Conservation (phyloP, 2,329 filamentous ascomycete species). For the Onygenales sp. region DNA sequence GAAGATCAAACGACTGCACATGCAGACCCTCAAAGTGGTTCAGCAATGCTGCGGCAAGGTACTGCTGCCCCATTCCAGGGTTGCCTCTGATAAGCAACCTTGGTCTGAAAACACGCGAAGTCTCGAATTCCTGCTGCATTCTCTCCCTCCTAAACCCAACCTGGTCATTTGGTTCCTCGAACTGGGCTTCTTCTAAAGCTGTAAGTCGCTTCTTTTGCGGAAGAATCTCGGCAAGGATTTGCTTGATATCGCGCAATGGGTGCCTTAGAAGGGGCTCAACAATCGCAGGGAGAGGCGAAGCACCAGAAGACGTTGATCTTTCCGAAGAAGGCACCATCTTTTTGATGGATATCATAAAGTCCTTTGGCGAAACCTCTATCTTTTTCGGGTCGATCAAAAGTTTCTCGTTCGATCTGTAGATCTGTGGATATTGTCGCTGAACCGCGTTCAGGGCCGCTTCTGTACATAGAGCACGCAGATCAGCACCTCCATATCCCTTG, state of each 20-base stretch:
- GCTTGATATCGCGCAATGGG: constrained; percentile 61
- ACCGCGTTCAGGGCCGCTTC: constrained; percentile 94
- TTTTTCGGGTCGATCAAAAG: constrained; percentile 75
- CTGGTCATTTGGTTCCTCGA: constrained; percentile 71
- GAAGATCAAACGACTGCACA: constrained; percentile 87
- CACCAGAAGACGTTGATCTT: constrained; percentile 74
- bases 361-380: constrained; percentile 80
- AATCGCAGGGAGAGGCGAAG: constrained; percentile 66
- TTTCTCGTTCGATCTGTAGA: constrained; percentile 85
- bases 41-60: constrained; percentile 73
- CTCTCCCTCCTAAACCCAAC: constrained; percentile 78
- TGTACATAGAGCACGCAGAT: constrained; percentile 86
- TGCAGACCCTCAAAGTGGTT: constrained; percentile 90
- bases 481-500: constrained; percentile 94
- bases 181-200: constrained; percentile 89
- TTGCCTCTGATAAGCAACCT: constrained; percentile 73
- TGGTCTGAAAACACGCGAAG: constrained; percentile 77
- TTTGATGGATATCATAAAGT: constrained; percentile 95
- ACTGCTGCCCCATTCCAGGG: constrained; percentile 87
- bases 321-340: constrained; percentile 95
- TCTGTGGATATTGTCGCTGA: constrained; percentile 90
- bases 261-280: constrained; percentile 72
- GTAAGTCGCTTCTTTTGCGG: constrained; percentile 80
- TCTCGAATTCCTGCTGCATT: constrained; percentile 70
- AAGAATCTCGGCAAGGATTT: constrained; percentile 62